phyloP scores from a whole-genome alignment of 768 basidiomycete genomes.

The Amanita rimosa region DNA sequence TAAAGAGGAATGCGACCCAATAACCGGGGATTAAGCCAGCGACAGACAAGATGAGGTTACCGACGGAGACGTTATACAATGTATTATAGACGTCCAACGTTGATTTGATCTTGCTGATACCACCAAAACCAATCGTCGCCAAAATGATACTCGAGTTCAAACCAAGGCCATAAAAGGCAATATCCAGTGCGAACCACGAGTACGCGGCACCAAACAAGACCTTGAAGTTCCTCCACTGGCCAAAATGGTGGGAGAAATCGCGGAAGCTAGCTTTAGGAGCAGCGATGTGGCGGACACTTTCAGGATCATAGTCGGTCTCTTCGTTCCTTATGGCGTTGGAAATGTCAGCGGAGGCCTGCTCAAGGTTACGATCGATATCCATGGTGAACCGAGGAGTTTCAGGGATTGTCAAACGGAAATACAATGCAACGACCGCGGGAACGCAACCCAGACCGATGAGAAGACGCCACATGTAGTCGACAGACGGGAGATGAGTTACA shows the following conservation, averaged over 20 bases:
- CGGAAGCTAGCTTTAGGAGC: conserved; percentile 56
- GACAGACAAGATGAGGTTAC: conserved; percentile 65
- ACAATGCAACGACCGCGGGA: conserved; percentile 71
- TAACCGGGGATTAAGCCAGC: conserved; percentile 82
- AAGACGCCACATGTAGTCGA: conserved; percentile 80
- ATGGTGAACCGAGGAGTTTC: conserved; percentile 89
- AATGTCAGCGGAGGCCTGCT: conserved; percentile 66
- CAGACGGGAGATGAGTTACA: conserved; percentile 27
- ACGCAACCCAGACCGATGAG: conserved; percentile 83
- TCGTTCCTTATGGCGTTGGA: conserved; percentile 49
- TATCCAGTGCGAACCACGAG: conserved; percentile 85
- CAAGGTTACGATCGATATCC: conserved; percentile 81
- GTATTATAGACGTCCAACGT: conserved; percentile 37
- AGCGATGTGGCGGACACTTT: conserved; percentile 48
- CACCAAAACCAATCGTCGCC: conserved; percentile 63
- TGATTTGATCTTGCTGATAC: conserved; percentile 17
- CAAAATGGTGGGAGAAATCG: conserved; percentile 64
- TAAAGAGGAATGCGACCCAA: conserved; percentile 50
- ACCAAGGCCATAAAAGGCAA: conserved; percentile 84
- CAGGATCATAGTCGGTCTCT: conserved; percentile 36
- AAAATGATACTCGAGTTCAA: conserved; percentile 76
- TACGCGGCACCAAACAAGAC: conserved; percentile 68
- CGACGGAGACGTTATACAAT: conserved; percentile 55
- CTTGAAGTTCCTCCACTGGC: conserved; percentile 70
- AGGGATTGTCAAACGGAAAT: conserved; percentile 89